Evolutionary conservation across 2,329 filamentous ascomycete species (phyloP), one percentile per base, ranked within the genome.

Genomic region (Diplodia intermedia): DNA sequence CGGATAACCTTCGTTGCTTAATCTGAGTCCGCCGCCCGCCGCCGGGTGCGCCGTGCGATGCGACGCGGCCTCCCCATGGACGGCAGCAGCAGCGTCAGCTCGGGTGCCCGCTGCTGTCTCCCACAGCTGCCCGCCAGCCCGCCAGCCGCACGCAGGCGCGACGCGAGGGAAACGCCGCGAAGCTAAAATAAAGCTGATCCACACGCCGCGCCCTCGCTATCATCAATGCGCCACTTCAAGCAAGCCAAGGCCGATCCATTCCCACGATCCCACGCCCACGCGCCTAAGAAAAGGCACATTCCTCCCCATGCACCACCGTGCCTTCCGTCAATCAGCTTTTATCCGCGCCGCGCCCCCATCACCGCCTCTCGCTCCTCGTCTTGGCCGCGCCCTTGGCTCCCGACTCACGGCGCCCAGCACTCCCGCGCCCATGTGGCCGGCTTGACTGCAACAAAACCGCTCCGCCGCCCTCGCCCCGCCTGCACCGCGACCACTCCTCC

Each of bases 171-270:
- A 65, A 50, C 62, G 62, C 50, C 62, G 50, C 50, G 33, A 47
- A 55, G 62, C 50, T 65, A 65, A 65, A 65, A 53, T 65, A 66
- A 56, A 66, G 53, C 63, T 66, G 65, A 67, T 67, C 65, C 65
- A 67, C 65, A 50, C 40, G 57, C 54, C 33, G 54, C 54, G 54
- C 54, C 54, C 43, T 55, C 65, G 65, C 53, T 65, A 63, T 63
- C 60, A 63, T 63, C 60, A 53, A 57, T 67, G 65, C 66, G 66
- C 66, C 66, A 68, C 66, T 68, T 62, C 40, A 49, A 65, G 66
- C 66, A 68, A 53, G 66, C 66, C 66, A 68, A 65, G 66, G 66
- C 66, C 66, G 66, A 68, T 68, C 66, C 66, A 57, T 68, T 68
- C 66, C 52, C 57, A 55, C 47, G 66, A 68, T 68, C 66, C 52